These are phyloP conservation scores for Ophiostoma pallidulum DNA, from an alignment of 2,329 filamentous ascomycete species.

Conservation along the genomic window DNA sequence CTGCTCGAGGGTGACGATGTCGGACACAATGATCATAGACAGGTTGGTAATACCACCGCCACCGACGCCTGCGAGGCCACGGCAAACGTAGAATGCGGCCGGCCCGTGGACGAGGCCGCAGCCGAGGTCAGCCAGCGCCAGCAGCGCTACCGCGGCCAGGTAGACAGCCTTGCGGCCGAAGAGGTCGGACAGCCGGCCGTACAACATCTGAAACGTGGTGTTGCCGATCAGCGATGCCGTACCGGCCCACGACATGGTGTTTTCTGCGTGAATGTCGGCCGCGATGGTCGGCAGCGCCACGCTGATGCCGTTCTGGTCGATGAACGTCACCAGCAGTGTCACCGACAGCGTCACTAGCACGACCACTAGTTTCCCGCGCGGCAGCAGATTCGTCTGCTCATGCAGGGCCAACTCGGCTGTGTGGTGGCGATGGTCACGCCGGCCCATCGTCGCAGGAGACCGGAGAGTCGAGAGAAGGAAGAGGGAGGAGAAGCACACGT, in stretches of 20 bases:
- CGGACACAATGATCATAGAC: constrained; percentile 50
- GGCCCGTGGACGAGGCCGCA: constrained; percentile 47
- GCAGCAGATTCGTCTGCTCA: constrained; percentile 46
- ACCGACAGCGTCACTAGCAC: constrained; percentile 37
- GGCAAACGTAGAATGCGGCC: constrained; percentile 51
- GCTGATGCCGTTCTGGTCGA: constrained; percentile 47
- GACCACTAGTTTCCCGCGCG: constrained; percentile 36
- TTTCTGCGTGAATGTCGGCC: no score
- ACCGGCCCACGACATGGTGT: constrained; percentile 36
- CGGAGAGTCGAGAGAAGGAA: not conserved
- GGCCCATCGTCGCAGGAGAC: no score
- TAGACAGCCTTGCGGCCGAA: constrained; percentile 51
- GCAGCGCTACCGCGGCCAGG: constrained; percentile 39
- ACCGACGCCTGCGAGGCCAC: constrained; percentile 50
- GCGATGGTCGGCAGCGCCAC: constrained; percentile 39
- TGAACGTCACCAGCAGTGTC: constrained; percentile 43
- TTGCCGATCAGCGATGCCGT: constrained; percentile 44
- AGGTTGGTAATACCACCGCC: constrained; percentile 50
- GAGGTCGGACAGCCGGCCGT: constrained; percentile 52
- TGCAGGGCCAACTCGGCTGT: constrained; percentile 1
- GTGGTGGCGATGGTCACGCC: not conserved
- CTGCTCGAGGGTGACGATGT: constrained; percentile 48
- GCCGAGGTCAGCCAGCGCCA: constrained; percentile 47
- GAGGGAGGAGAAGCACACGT: not conserved
- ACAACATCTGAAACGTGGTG: constrained; percentile 54